phyloP scores from a whole-genome alignment of 2,329 filamentous ascomycete species.

The Penicillium brevicompactum region DNA sequence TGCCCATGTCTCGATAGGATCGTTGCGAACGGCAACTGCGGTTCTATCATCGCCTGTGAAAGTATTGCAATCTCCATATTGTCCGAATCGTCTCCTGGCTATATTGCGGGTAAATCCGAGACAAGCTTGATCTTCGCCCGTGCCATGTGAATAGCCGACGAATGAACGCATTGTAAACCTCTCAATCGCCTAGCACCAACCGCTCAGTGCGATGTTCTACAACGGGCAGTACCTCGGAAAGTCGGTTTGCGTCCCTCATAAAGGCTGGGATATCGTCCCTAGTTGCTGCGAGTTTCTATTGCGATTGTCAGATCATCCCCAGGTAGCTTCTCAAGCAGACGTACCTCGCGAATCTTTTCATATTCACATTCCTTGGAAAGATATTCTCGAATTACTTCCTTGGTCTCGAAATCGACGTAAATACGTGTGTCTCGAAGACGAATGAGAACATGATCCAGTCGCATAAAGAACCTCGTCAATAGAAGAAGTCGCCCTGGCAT shows the following conservation, averaged over 20 bases:
- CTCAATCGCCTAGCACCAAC: conserved; percentile 34
- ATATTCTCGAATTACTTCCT: conserved; percentile 84
- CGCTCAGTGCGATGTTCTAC: conserved; percentile 69
- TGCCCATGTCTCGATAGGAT: not conserved
- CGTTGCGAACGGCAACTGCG: not conserved
- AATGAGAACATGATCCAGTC: conserved; percentile 86
- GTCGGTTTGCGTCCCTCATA: conserved; percentile 76
- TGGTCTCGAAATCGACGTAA: conserved; percentile 82
- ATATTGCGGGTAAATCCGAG: not conserved
- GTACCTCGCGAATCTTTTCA: conserved; percentile 71
- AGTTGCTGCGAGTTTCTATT: conserved; percentile 53
- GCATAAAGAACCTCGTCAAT: conserved; percentile 85
- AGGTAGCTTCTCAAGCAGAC: conserved; percentile 28
- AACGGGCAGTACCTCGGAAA: conserved; percentile 69
- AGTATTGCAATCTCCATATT: not conserved
- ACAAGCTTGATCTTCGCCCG: no score
- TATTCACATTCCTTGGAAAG: conserved; percentile 83
- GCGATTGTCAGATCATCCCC: not conserved
- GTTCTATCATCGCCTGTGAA: not conserved
- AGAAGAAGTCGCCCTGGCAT: conserved; percentile 88
- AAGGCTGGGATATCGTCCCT: conserved; percentile 75
- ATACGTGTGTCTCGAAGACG: conserved; percentile 86
- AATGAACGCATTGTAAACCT: not conserved
- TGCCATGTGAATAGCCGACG: not conserved
- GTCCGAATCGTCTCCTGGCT: not conserved